Percentiles rank a stretch among this genome's conserved stretches.
Evolutionary conservation across 2,329 filamentous ascomycete species (phyloP).

Genomic region (Leptographium lundbergii): DNA sequence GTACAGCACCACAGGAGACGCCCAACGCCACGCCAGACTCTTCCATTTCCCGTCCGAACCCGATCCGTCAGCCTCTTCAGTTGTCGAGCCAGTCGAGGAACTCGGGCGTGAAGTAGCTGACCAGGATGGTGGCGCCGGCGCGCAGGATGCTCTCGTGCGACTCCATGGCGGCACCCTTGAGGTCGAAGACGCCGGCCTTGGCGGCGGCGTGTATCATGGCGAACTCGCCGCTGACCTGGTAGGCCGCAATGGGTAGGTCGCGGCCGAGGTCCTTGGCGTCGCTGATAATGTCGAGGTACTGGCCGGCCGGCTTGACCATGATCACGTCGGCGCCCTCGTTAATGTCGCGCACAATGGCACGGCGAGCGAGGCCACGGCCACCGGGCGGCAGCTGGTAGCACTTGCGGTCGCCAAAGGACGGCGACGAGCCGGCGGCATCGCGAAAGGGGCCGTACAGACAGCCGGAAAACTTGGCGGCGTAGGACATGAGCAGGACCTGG

Average conservation of each 20-base stretch:
- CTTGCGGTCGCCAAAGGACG: slow-evolving; percentile 85
- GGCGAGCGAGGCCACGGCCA: slow-evolving; percentile 78
- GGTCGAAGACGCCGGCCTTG: slow-evolving; percentile 90
- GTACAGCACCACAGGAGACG: neutral
- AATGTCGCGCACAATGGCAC: slow-evolving; percentile 84
- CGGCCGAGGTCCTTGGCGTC: slow-evolving; percentile 90
- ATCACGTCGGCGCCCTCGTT: slow-evolving; percentile 92
- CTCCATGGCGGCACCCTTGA: slow-evolving; percentile 91
- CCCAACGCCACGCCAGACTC: neutral
- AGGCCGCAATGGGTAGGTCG: slow-evolving; percentile 86
- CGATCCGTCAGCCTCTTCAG: slow-evolving; percentile 1
- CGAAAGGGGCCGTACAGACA: slow-evolving; percentile 96
- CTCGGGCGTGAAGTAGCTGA: slow-evolving; percentile 88
- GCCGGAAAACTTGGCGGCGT: slow-evolving; percentile 94
- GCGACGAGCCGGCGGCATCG: slow-evolving; percentile 82
- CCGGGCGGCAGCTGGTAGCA: slow-evolving; percentile 96
- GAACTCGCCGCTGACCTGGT: slow-evolving; percentile 94
- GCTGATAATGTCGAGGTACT: slow-evolving; percentile 94
- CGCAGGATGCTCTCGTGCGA: slow-evolving; percentile 85
- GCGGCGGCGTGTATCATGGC: slow-evolving; percentile 96
- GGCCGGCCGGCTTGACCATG: slow-evolving; percentile 96
- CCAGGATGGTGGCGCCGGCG: slow-evolving; percentile 83
- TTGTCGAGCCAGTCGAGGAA: slow-evolving; percentile 50
- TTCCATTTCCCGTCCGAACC: neutral
- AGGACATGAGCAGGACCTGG: slow-evolving; percentile 88